Base-by-base conservation (phyloP, 768 basidiomycete genomes). In the Hysterangium stoloniferum region DNA sequence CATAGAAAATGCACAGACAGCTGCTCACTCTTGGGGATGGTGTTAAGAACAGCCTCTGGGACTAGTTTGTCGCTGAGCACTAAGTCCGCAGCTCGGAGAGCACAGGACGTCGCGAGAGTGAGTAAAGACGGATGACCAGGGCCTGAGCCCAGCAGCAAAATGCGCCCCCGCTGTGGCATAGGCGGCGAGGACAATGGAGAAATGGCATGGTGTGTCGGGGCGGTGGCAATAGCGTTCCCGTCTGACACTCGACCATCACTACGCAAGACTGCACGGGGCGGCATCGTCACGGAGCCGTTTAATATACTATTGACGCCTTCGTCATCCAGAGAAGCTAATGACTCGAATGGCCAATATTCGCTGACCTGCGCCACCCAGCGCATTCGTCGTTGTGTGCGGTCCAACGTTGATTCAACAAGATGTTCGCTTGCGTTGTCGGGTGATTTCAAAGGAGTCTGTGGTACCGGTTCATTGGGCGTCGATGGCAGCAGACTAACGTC, bases 1-100 rank as follows among this genome's bases (percentile, higher is more conserved):
- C n/a, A n/a, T n/a, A n/a, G n/a, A n/a, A n/a, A n/a, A n/a, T 29
- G 20, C 1, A 25, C 13, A 0, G 52, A 17, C n/a, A 31, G 12
- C 27, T 45, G 20, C 29, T 64, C 66, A 20, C 62, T 66, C 5
- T 72, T 64, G 0, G 94, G 95, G 46, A 98, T 88, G 24, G 97
- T 72, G 0, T 77, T 81, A 17, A 99, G 80, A 7, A 99, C 86
- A 6, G 84, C 80, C 12, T 84, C 75, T 0, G 95, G 95, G 2
- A 98, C 95, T 25, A 99, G 85, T 60, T 99, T 99, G 69, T 99
- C 96, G 12, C 92, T 88, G 11, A 99, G 78, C 9, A 98, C 89
- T 22, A 96, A 71, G 56, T 95, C 83, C 1, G 93, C 90, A 25
- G 80, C 74, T 49, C 75, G 73, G 36, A 99, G 76, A 0, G 86